Evolutionary conservation across 768 basidiomycete species (phyloP).

Genomic region (Termitomyces sp.): DNA sequence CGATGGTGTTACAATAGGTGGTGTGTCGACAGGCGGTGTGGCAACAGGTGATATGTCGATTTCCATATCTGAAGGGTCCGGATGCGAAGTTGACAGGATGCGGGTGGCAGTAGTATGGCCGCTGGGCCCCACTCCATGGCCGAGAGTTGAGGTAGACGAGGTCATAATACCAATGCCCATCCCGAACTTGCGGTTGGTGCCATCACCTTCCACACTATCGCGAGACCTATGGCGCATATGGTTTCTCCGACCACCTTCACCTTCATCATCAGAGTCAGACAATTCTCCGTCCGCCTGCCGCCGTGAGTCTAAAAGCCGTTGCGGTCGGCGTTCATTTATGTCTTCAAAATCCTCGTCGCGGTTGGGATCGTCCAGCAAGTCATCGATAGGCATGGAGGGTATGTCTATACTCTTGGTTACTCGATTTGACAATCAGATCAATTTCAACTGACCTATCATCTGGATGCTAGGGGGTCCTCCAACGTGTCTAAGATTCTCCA

Average conservation of each 20-base stretch:
- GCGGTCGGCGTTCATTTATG: conserved; percentile 72
- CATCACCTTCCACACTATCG: conserved; percentile 44
- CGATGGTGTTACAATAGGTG: background rate
- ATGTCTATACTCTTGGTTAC: conserved; percentile 51
- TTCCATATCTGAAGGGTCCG: conserved; percentile 34
- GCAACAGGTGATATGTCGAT: conserved; percentile 33
- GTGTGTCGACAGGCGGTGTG: conserved; percentile 24
- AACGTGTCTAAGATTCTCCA: conserved; percentile 84
- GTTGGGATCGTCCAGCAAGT: conserved; percentile 73
- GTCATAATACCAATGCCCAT: conserved; percentile 71
- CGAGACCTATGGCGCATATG: conserved; percentile 56
- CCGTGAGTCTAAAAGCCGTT: conserved; percentile 73
- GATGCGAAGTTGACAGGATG: conserved; percentile 31
- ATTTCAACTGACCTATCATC: conserved; percentile 62
- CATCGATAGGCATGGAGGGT: conserved; percentile 82
- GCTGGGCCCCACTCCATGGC: conserved; percentile 76
- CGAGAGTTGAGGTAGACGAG: conserved; percentile 47
- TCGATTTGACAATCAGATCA: background rate
- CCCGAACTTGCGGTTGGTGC: conserved; percentile 52
- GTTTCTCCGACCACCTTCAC: conserved; percentile 79
- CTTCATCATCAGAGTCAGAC: conserved; percentile 98
- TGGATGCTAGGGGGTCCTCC: conserved; percentile 92
- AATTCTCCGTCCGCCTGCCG: conserved; percentile 85
- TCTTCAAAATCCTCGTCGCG: conserved; percentile 82
- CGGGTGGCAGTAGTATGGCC: conserved; percentile 56